Evolutionary conservation across 2,329 filamentous ascomycete species (phyloP), one percentile per base, ranked within the genome.

Genomic region (Cephalotrichum gorgonifer): DNA sequence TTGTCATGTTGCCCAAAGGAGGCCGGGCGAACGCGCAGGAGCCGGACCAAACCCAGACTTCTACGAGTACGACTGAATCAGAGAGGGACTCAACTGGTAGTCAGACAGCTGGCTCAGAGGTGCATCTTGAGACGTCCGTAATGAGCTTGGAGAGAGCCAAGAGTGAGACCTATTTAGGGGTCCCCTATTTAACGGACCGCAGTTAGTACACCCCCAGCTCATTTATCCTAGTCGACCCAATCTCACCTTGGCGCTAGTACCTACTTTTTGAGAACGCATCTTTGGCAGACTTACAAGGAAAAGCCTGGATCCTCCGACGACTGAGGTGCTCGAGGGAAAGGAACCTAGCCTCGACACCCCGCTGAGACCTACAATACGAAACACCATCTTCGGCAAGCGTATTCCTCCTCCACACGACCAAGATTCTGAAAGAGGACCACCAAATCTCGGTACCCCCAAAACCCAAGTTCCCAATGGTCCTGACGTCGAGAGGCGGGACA

Each of bases 1-100:
- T 66, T 0, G 14, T 25, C 14, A 20, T 43, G 7, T 15, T 15
- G 5, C 41, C 8, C n/a, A 11, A 25, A 17, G 33, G n/a, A n/a
- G n/a, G n/a, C n/a, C n/a, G n/a, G n/a, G n/a, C n/a, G n/a, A n/a
- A n/a, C n/a, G n/a, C n/a, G n/a, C n/a, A n/a, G n/a, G n/a, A n/a
- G n/a, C n/a, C n/a, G n/a, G n/a, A n/a, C n/a, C n/a, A n/a, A n/a
- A n/a, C n/a, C n/a, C n/a, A n/a, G n/a, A n/a, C n/a, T n/a, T n/a
- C n/a, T 6, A 14, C 12, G 30, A 11, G n/a, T 11, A 15, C 4
- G 6, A 15, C 12, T 33, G 30, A 11, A 14, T 14, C 6, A 33
- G 30, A 33, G 4, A 14, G 30, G 5, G 30, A 33, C n/a, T 33
- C 30, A 15, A 14, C n/a, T 11, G 8, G n/a, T 4, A 33, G 5